Evolutionary conservation across 257 asterid species (phyloP), one percentile per base, ranked within the genome.

Genomic region (Cruciata laevipes): DNA sequence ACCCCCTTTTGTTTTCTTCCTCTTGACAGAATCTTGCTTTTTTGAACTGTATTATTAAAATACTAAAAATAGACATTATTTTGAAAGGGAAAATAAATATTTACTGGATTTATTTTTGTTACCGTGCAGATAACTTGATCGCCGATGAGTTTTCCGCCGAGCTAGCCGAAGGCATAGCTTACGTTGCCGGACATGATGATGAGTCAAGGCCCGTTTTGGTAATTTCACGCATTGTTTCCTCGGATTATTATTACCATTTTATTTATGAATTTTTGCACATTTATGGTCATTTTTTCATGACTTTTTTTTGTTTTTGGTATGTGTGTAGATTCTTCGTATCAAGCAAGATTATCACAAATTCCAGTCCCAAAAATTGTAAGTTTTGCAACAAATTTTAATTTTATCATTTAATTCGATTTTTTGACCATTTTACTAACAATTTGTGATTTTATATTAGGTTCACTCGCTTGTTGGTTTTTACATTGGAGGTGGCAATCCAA

Each of bases 101-200:
- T 51, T 18, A 17, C 2, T 51, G 18, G 1, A 17, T 51, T 17
- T 18, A 8, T 18, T 14, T 17, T 51, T 49, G 16, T 12, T 0
- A 10, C 51, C 20, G 5, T n/a, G 40, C 71, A 94, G 99, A 90
- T 63, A 76, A 80, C 77, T 76, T 94, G 80, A 88, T 90, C 42
- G 99, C 97, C 51, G 97, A 94, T 83, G 97, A 94, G 66, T 94
- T 94, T 79, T 90, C 96, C 6, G 95, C 90, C 59, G 99, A 94
- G 87, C 79, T 94, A 5, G 91, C 95, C 53, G 99, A 94, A 44
- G 99, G 99, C 27, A 44, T 79, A 6, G 99, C 99, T 73, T 94
- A 84, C 79, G 97, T 94, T 71, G 95, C 97, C 71, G 99, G 99
- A 44, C 87, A 83, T 24, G 99, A 94, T 72, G 95, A 88, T 68